Base-by-base conservation (phyloP, 163 green algal genomes). In the Prototheca wickerhamii region DNA sequence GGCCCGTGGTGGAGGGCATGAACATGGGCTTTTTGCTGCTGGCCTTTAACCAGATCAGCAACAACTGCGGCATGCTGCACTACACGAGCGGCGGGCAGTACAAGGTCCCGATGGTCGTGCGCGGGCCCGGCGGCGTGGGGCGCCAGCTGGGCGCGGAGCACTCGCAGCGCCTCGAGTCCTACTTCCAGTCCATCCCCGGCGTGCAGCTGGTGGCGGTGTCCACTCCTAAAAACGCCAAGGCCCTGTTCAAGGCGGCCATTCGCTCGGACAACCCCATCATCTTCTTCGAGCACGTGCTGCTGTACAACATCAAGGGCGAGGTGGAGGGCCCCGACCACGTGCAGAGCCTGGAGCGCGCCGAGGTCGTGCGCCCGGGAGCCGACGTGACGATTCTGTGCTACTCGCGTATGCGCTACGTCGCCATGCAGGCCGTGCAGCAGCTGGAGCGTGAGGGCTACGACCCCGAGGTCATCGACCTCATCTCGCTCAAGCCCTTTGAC, bases 21-120 rank as follows among this genome's bases (percentile, higher is more conserved):
- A 98, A 97, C 84, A 96, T 96, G 86, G 89, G 89, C 59, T 98
- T 98, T 77, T 71, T 96, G 59, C 84, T 98, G 60, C 83, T 97
- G 52, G 89, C 89, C 26, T 96, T 95, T 85, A 96, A 97, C 85
- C 90, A 97, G 75, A 97, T 97, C 73, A 95, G 87, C 66, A 97
- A 97, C 87, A 97, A 97, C 79, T 91, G 85, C 69, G 91, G 90
- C 69, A 98, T 97, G 91, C 81, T 96, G 64, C 91, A 96, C 76
- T 96, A 96, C 82, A 98, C 91, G 40, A 88, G 75, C 18, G 91
- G 91, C 21, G 91, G 91, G 6, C 91, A 98, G 82, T 98, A 86
- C 82, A 95, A 93, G 77, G 85, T 95, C 53, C 91, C 91, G 18
- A 81, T 98, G 37, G 91, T 96, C 25, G 90, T 98, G 60, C 79